Evolutionary conservation across 2,329 filamentous ascomycete species (phyloP), one percentile per base, ranked within the genome.

Genomic region (Graphiopsis chlorocephala): DNA sequence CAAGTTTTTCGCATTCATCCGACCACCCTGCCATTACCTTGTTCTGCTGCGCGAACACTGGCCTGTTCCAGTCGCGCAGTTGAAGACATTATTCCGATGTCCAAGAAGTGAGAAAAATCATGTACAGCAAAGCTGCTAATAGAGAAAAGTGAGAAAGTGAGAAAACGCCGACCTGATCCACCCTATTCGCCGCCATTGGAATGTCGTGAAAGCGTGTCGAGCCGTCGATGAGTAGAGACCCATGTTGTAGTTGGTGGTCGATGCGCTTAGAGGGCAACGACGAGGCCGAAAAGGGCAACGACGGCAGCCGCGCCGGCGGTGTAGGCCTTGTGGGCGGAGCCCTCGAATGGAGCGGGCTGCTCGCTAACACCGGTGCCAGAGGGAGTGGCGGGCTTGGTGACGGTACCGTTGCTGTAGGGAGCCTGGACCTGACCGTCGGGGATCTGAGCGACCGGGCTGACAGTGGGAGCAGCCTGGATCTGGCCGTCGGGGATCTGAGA

Each of bases 401-500:
- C 23, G 17, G 55, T 64, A 53, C 42, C 53, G 61, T 47, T 57
- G 35, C 28, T 59, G 57, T 59, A 59, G 14, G 58, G 64, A 26
- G 69, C 68, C 60, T 70, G 69, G 62, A 67, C 23, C 66, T 73
- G 71, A 25, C 72, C 72, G 59, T 74, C 72, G 35, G 59, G 47
- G 65, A 69, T 68, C 68, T 68, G 71, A 23, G 64, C 64, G 35
- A 61, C 59, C 2, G 58, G 50, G 28, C 28, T 38, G 57, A 25
- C 61, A 23, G 59, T 66, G 33, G 57, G 52, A 25, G 58, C 58
- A 23, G 65, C 66, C 62, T 72, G 72, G 58, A 72, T 66, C 67
- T 74, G 72, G 1, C 67, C 73, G 63, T 74, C 73, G 45, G 64
- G 53, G 65, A 73, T 72, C 70, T 74, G 70, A 8, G 72, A 68